Conservation (phyloP, 1,139 yeast genomes). For the Sugiyamaella castrensis region DNA sequence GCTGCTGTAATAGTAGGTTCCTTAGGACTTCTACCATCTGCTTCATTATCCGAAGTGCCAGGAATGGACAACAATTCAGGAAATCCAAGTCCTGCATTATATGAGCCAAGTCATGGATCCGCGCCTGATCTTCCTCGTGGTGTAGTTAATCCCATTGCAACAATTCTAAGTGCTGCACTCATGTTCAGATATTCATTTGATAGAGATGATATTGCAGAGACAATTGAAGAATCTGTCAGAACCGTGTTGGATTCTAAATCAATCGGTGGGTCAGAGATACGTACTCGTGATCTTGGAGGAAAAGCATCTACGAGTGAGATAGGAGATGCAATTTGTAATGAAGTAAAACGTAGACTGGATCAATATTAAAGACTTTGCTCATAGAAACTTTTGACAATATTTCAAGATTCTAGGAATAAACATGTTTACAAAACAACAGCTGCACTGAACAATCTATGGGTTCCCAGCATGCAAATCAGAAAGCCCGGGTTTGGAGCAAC, state of each 20-base stretch:
- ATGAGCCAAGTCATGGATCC: conserved; percentile 93
- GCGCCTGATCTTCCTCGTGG: conserved; percentile 83
- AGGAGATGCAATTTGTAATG: conserved; percentile 72
- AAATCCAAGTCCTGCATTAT: conserved; percentile 55
- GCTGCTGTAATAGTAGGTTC: conserved; percentile 89
- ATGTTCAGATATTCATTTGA: conserved; percentile 78
- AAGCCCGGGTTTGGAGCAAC: too few relatives aligned
- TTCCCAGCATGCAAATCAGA: too few relatives aligned
- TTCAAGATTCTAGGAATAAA: too few relatives aligned
- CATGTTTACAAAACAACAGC: too few relatives aligned
- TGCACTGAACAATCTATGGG: too few relatives aligned
- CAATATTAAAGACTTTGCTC: too few relatives aligned
- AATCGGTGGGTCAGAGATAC: conserved; percentile 48
- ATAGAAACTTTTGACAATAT: too few relatives aligned
- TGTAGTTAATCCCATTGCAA: conserved; percentile 83
- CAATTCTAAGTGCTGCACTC: conserved; percentile 80
- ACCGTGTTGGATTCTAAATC: conserved; percentile 55
- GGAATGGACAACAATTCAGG: conserved; percentile 64
- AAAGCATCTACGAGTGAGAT: conserved; percentile 66
- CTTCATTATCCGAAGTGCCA: conserved; percentile 80
- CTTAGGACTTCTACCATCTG: conserved; percentile 78
- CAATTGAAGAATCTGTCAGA: conserved; percentile 71
- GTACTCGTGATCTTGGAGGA: conserved; percentile 81
- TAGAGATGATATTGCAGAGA: conserved; percentile 46
- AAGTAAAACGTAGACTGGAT: conserved; percentile 52